Conservation (phyloP, 805 yeast genomes). For the Monosporozyma solicola region DNA sequence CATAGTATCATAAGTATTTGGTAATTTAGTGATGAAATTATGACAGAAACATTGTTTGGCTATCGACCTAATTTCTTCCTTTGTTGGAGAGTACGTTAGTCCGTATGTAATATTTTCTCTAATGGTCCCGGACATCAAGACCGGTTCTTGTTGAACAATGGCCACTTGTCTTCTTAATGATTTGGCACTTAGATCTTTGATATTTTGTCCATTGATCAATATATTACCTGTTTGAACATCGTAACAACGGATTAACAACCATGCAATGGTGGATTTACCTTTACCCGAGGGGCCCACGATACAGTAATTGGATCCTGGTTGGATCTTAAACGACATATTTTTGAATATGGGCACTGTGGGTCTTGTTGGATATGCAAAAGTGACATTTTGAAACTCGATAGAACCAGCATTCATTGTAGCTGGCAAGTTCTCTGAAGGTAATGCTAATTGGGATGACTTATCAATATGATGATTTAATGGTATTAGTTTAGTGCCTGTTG, state of each 20-base stretch:
- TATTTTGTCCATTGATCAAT: constrained; percentile 42
- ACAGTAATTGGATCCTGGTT: constrained; percentile 54
- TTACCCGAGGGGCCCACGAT: constrained; percentile 83
- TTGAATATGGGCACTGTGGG: constrained; percentile 52
- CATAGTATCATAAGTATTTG: constrained; percentile 55
- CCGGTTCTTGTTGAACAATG: constrained; percentile 72
- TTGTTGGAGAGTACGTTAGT: constrained; percentile 53
- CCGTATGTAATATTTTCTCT: constrained; percentile 73
- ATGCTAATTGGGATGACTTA: background rate
- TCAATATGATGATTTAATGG: constrained; percentile 10
- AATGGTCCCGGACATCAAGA: constrained; percentile 72
- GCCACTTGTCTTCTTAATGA: constrained; percentile 52
- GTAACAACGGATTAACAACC: constrained; percentile 50
- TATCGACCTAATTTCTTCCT: constrained; percentile 36
- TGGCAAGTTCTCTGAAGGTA: constrained; percentile 9
- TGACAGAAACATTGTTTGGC: constrained; percentile 49
- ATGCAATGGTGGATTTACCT: constrained; percentile 79
- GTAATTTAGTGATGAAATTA: constrained; percentile 50
- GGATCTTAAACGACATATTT: constrained; percentile 40
- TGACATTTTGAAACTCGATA: constrained; percentile 57
- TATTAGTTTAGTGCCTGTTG: constrained; percentile 44
- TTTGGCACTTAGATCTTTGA: constrained; percentile 39
- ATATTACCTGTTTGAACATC: constrained; percentile 40
- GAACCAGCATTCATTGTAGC: constrained; percentile 19
- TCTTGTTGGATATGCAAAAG: constrained; percentile 83